These are phyloP conservation scores for Parsonsia alboflavescens DNA, from an alignment of 257 asterid genomes.

Conservation along the genomic window DNA sequence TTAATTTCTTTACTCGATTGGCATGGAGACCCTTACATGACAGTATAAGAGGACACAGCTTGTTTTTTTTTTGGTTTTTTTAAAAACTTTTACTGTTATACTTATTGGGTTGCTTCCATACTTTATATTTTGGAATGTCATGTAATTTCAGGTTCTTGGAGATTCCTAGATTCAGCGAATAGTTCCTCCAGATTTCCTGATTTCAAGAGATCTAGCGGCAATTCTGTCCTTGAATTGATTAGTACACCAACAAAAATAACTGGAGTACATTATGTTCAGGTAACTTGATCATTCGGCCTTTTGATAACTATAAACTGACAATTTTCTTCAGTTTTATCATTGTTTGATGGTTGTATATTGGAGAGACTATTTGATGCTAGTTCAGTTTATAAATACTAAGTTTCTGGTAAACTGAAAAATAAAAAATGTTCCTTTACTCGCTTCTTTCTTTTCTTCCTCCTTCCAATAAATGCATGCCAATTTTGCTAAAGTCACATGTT, in stretches of 20 bases:
- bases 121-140: constrained; percentile 3
- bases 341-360: neutral
- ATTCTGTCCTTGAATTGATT: constrained; percentile 72
- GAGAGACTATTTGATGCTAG: neutral
- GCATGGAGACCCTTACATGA: neutral
- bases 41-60: neutral
- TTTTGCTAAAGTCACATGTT: no score
- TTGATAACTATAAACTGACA: constrained; percentile 7
- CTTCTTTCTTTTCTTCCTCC: neutral
- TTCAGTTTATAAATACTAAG: neutral
- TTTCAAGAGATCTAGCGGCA: constrained; percentile 71
- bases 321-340: neutral
- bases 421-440: neutral
- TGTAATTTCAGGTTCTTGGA: constrained; percentile 73
- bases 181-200: constrained; percentile 75
- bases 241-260: constrained; percentile 86
- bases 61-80: neutral
- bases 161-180: constrained; percentile 61
- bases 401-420: neutral
- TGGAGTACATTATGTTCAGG: constrained; percentile 99
- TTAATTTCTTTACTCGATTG: neutral
- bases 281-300: constrained; percentile 26
- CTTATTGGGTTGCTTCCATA: constrained; percentile 1
- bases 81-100: neutral
- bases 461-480: neutral